Conservation (phyloP, 1,284 basidiomycete species). For the Pseudozyma pruni region DNA sequence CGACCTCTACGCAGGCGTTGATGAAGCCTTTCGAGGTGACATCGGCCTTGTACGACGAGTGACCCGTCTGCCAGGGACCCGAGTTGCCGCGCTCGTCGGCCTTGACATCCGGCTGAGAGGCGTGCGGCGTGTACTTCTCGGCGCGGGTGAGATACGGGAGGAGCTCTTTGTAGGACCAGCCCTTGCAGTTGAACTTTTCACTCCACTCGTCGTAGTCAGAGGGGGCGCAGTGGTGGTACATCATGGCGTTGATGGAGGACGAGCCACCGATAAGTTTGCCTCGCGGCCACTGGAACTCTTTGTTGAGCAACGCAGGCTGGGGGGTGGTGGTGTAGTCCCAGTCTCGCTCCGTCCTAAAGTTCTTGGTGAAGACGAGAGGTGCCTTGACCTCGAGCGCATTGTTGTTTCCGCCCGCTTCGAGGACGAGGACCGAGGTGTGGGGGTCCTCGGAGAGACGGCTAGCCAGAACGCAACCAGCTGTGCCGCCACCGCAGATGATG, state of each 20-base stretch:
- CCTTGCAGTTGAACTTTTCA: conserved; percentile 47
- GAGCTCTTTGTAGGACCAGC: conserved; percentile 53
- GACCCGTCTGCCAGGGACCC: conserved; percentile 57
- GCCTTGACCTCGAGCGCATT: conserved; percentile 50
- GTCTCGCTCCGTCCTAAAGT: conserved; percentile 52
- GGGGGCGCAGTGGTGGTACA: conserved; percentile 57
- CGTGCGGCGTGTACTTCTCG: conserved; percentile 50
- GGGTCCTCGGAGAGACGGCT: conserved; percentile 52
- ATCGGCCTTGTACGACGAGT: conserved; percentile 47
- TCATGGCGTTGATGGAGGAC: conserved; percentile 70
- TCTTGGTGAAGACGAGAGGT: conserved; percentile 50
- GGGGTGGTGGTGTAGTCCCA: conserved; percentile 58
- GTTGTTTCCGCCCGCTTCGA: conserved; percentile 57
- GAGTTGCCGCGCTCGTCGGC: conserved; percentile 39
- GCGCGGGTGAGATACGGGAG: conserved; percentile 37
- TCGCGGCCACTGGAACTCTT: conserved; percentile 51
- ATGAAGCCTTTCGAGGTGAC: conserved; percentile 51
- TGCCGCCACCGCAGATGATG: conserved; percentile 57
- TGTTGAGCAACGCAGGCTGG: conserved; percentile 34
- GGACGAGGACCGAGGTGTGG: conserved; percentile 48
- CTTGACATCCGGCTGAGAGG: conserved; percentile 46
- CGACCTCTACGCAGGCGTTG: conserved; percentile 43
- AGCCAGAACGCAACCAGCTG: conserved; percentile 57
- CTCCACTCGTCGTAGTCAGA: conserved; percentile 57
- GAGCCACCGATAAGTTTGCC: conserved; percentile 67